phyloP scores from a whole-genome alignment of 2,329 filamentous ascomycete species.

The Triangularia setosa region DNA sequence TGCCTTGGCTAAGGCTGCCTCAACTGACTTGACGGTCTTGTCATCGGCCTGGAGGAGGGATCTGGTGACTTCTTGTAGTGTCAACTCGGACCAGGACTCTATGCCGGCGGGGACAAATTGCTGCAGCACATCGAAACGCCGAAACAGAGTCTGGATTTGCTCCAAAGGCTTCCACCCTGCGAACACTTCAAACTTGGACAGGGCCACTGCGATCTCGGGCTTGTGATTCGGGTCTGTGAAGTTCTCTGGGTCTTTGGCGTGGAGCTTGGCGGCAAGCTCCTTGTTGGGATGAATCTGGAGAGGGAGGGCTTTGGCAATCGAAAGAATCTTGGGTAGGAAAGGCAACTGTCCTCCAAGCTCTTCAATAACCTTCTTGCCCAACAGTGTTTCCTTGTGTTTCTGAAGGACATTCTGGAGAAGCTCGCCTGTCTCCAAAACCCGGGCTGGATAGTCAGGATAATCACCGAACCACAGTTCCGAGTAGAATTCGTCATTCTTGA shows the following conservation, averaged over 20 bases:
- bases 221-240: conserved; percentile 75
- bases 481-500: conserved; percentile 62
- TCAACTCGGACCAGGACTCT: conserved; percentile 51
- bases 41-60: conserved; percentile 52
- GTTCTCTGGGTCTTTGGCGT: conserved; percentile 58
- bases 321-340: conserved; percentile 72
- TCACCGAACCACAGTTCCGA: conserved; percentile 73
- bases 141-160: conserved; percentile 56
- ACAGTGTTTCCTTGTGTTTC: conserved; percentile 55
- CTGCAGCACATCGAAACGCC: conserved; percentile 48
- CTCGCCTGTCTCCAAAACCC: conserved; percentile 58
- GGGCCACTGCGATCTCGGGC: conserved; percentile 71
- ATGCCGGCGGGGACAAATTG: conserved; percentile 46
- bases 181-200: conserved; percentile 71
- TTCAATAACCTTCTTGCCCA: conserved; percentile 58
- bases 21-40: conserved; percentile 48
- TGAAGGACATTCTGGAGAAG: conserved; percentile 62
- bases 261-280: conserved; percentile 58
- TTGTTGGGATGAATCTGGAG: conserved; percentile 74
- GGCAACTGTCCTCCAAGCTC: conserved; percentile 64
- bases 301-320: conserved; percentile 70
- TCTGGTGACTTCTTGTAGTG: conserved; percentile 53
- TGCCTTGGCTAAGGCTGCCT: conserved; percentile 47
- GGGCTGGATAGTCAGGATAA: conserved; percentile 66
- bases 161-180: conserved; percentile 67